Evolutionary conservation across 805 yeast genomes (phyloP).

Genomic region (Isabelozyma rhagii): DNA sequence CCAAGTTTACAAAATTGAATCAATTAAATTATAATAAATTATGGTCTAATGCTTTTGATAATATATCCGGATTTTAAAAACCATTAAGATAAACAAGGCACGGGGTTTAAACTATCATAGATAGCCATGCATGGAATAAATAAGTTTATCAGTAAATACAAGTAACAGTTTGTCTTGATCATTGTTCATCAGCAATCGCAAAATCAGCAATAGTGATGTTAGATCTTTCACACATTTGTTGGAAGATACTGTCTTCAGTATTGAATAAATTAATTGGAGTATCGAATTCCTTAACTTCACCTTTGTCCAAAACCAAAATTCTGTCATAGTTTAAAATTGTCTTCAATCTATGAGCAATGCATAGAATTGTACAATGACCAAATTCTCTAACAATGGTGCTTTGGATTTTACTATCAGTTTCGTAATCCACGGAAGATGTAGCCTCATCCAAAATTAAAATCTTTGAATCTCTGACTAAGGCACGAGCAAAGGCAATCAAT

Average conservation of each 20-base stretch:
- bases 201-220: conserved; percentile 46
- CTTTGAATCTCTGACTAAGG: conserved; percentile 71
- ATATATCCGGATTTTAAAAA: too few species aligned
- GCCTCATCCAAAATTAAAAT: conserved; percentile 85
- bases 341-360: conserved; percentile 84
- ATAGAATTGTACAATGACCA: conserved; percentile 66
- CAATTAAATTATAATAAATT: too few species aligned
- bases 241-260: conserved; percentile 52
- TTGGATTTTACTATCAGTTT: conserved; percentile 80
- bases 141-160: too few species aligned
- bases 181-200: background rate
- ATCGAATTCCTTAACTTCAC: conserved; percentile 72
- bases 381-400: conserved; percentile 70
- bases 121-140: background rate
- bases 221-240: conserved; percentile 64
- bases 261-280: conserved; percentile 66
- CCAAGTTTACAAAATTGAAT: too few species aligned
- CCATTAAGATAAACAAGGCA: background rate
- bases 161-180: background rate
- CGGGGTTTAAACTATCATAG: background rate
- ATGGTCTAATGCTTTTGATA: too few species aligned
- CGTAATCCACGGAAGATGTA: conserved; percentile 77
- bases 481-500: conserved; percentile 77
- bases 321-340: conserved; percentile 73
- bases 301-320: conserved; percentile 79